These are phyloP conservation scores for Tylopilus orsonianus DNA, from an alignment of 1,284 basidiomycete genomes.

Conservation along the genomic window DNA sequence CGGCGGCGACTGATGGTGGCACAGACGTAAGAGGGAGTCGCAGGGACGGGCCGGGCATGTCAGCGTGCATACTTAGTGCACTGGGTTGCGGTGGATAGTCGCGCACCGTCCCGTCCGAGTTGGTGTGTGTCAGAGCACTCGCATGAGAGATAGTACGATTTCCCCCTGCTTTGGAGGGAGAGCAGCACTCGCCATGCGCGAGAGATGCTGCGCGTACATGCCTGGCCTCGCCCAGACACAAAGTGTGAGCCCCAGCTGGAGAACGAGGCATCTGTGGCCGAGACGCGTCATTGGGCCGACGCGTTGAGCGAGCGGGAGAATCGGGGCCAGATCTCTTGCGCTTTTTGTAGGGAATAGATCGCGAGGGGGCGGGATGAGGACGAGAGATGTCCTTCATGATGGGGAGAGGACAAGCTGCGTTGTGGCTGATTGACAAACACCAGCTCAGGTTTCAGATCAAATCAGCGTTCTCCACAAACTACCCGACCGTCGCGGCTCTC, in stretches of 20 bases:
- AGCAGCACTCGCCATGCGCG: constrained; percentile 1
- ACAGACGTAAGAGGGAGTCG: constrained; percentile 18
- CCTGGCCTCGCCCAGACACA: constrained; percentile 4
- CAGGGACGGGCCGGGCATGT: constrained; percentile 16
- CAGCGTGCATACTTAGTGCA: constrained; percentile 6
- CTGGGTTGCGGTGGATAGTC: constrained; percentile 4
- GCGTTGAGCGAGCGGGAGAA: constrained; percentile 14
- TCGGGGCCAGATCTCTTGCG: constrained; percentile 1
- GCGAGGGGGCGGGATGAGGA: constrained; percentile 18
- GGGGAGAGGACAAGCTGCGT: constrained; percentile 5
- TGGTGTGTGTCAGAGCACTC: constrained; percentile 4
- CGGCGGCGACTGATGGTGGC: neutral
- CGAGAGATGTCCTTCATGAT: constrained; percentile 30
- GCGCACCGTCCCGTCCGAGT: constrained; percentile 4
- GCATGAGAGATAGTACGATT: constrained; percentile 1
- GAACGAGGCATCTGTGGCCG: constrained; percentile 2
- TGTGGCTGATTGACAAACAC: constrained; percentile 21
- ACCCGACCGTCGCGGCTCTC: constrained; percentile 14
- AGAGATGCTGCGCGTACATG: neutral
- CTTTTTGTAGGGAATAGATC: constrained; percentile 24
- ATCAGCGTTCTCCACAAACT: constrained; percentile 1
- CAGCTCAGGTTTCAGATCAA: constrained; percentile 7
- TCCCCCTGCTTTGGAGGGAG: constrained; percentile 9
- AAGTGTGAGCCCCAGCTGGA: constrained; percentile 7
- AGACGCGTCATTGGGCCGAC: constrained; percentile 15